phyloP scores from a whole-genome alignment of 805 yeast genomes.

The Candida schatavii region DNA sequence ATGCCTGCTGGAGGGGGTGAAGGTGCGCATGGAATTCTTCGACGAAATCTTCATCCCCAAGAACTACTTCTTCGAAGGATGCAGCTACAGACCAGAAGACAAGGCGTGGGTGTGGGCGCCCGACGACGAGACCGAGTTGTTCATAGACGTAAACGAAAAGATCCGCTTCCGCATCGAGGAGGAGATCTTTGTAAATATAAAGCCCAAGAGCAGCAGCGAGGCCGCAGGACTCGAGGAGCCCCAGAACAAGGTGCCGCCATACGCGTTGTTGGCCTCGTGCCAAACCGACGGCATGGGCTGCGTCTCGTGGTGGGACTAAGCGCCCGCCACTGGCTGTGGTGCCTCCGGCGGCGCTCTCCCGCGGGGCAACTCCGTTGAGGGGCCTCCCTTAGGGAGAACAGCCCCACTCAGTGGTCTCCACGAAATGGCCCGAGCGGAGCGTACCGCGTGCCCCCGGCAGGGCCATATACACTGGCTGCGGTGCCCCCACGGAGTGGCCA shows the following conservation, averaged over 20 bases:
- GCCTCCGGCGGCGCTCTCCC: too few relatives aligned
- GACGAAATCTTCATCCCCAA: conserved; percentile 91
- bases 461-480: too few relatives aligned
- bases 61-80: conserved; percentile 73
- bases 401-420: too few relatives aligned
- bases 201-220: conserved; percentile 69
- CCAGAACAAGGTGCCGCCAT: conserved; percentile 62
- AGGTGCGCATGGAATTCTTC: conserved; percentile 81
- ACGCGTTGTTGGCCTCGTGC: conserved; percentile 83
- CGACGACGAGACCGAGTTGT: conserved; percentile 72
- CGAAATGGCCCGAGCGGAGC: too few relatives aligned
- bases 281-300: conserved; percentile 97
- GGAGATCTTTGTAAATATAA: conserved; percentile 78
- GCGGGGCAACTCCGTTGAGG: too few relatives aligned
- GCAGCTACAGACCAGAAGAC: conserved; percentile 66
- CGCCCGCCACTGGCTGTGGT: too few relatives aligned
- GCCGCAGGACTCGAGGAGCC: conserved; percentile 38
- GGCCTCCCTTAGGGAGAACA: too few relatives aligned
- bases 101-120: conserved; percentile 96
- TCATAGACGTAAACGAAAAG: conserved; percentile 86
- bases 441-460: too few relatives aligned
- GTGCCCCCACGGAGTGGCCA: too few relatives aligned
- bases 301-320: conserved; percentile 93
- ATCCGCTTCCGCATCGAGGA: conserved; percentile 89
- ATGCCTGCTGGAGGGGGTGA: conserved; percentile 83